These are phyloP conservation scores for Aaosphaeria arxii DNA, from an alignment of 2,329 filamentous ascomycete genomes.

Conservation along the genomic window DNA sequence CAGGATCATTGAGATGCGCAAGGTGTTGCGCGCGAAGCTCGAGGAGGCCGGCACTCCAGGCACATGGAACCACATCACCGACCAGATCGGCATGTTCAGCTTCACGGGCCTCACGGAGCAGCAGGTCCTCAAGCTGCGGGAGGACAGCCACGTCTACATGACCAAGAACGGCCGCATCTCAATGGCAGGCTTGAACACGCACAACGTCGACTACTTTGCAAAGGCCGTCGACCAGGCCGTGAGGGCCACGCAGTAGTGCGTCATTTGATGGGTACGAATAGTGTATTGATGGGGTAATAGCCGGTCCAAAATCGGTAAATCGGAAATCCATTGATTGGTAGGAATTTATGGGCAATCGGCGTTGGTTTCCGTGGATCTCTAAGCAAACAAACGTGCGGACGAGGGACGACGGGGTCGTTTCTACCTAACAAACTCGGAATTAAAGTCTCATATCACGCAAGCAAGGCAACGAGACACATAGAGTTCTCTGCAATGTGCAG, in stretches of 20 bases:
- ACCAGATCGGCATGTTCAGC: slow-evolving; percentile 99
- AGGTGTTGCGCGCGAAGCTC: slow-evolving; percentile 71
- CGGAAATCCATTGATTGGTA: too few relatives aligned
- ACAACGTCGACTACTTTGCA: slow-evolving; percentile 91
- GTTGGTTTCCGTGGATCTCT: not conserved
- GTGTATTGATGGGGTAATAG: not conserved
- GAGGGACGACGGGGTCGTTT: not conserved
- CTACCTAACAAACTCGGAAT: too few relatives aligned
- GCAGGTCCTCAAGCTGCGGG: slow-evolving; percentile 69
- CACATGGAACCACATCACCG: slow-evolving; percentile 94
- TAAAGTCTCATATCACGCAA: too few relatives aligned
- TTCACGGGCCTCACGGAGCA: slow-evolving; percentile 77
- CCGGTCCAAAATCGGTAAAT: too few relatives aligned
- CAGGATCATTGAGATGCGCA: slow-evolving; percentile 89
- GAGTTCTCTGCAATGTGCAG: too few relatives aligned
- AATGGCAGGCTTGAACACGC: slow-evolving; percentile 94
- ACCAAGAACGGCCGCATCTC: slow-evolving; percentile 98
- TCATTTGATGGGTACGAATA: not conserved
- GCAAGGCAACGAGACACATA: too few relatives aligned
- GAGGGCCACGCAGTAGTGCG: slow-evolving; percentile 45
- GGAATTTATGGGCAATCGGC: not conserved
- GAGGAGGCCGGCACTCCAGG: slow-evolving; percentile 85
- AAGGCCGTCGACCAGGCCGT: slow-evolving; percentile 86
- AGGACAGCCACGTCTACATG: slow-evolving; percentile 77
- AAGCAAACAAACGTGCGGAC: not conserved